phyloP scores from a whole-genome alignment of 1,139 yeast genomes.

The Geotrichum fermentans region DNA sequence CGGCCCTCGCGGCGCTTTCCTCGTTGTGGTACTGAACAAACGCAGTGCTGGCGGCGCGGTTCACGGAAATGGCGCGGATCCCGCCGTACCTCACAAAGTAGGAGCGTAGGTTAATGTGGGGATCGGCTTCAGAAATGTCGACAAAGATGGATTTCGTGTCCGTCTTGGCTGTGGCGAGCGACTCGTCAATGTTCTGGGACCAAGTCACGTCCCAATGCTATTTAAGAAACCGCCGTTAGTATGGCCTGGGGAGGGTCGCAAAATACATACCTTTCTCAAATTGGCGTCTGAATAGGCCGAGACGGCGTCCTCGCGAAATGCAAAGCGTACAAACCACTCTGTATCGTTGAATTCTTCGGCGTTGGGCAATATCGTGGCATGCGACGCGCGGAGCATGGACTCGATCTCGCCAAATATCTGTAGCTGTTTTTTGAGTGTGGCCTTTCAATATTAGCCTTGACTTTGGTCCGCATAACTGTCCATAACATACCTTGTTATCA shows the following conservation, averaged over 20 bases:
- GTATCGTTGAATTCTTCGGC: constrained; percentile 27
- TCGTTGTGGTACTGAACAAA: not conserved
- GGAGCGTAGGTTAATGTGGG: not conserved
- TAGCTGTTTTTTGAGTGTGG: constrained; percentile 40
- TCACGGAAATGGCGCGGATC: not conserved
- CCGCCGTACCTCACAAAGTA: constrained; percentile 1
- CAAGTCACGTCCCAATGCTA: constrained; percentile 13
- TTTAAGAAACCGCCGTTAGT: not conserved
- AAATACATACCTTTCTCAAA: not conserved
- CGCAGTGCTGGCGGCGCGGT: not conserved
- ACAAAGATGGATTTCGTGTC: constrained; percentile 8
- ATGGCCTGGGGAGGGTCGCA: not conserved
- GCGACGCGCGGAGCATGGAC: constrained; percentile 42
- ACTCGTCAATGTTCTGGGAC: constrained; percentile 14
- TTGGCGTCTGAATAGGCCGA: constrained; percentile 58
- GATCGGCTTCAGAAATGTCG: not conserved
- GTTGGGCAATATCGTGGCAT: constrained; percentile 24
- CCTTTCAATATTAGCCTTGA: not conserved
- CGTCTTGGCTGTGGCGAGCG: constrained; percentile 4
- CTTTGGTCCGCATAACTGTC: too few relatives aligned
- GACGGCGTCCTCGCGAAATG: constrained; percentile 84
- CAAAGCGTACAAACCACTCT: constrained; percentile 77
- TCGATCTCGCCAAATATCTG: constrained; percentile 68
- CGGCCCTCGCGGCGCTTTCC: not conserved
- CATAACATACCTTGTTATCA: too few relatives aligned